Evolutionary conservation across 345 rosid genomes (phyloP), one percentile per base, ranked within the genome.

Genomic region (Salix dunnii): DNA sequence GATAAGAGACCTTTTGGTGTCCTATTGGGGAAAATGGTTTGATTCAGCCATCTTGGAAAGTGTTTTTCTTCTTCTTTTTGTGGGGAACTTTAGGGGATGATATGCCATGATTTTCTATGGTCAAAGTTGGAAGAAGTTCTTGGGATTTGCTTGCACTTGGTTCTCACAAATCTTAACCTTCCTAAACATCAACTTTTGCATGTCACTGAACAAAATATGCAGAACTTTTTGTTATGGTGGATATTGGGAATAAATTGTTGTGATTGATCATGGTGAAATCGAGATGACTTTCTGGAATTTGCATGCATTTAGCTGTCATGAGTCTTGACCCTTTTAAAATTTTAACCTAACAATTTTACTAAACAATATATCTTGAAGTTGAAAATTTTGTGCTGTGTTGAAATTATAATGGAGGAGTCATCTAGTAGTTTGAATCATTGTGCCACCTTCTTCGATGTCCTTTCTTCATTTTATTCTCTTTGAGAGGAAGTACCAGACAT

Each of bases 1-100:
- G 67, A 68, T 71, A 58, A 64, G 62, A 70, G 63, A 51, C 55
- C 51, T 48, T 9, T 35, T 71, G 53, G 60, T 46, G 17, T 61
- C 25, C 25, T 46, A 46, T 13, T 46, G 17, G 18, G 51, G 51
- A 1, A 42, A 42, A 42, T 42, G 46, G 11, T 42, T 13, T 42
- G 46, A 42, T 42, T 42, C 46, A 42, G 46, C 46, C 46, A 42
- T 42, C 46, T 42, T 2, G 12, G 46, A 42, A 11, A 60, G 27
- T 23, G n/a, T 60, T 25, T 42, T 43, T 63, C 64, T 23, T 5
- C 30, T 23, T 4, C 6, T 72, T 35, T 33, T 23, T n/a, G 17
- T 60, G 67, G 67, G 60, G 28, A 35, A 36, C 13, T 3, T 35
- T 43, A 53, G 14, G 75, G 12, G 30, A 35, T 46, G 13, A 13